Evolutionary conservation across 345 rosid species (phyloP).

Genomic region (Salix dunnii): DNA sequence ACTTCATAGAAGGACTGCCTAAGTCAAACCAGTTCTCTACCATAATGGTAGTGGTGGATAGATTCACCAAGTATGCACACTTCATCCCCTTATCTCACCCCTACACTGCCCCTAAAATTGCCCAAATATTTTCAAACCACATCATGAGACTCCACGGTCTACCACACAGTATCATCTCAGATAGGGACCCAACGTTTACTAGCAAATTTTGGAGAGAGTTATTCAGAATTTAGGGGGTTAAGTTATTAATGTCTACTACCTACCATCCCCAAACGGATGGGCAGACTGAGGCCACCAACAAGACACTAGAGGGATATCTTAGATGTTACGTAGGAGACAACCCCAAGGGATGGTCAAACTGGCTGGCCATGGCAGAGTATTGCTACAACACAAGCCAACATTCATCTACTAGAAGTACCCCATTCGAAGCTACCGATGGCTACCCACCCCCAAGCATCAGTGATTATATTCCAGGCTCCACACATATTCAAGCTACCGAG

Average conservation of each 20-base stretch:
- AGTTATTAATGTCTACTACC: too few species aligned
- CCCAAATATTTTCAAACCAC: neutral
- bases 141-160: neutral
- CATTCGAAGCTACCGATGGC: too few species aligned
- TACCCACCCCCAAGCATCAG: too few species aligned
- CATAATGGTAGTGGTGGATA: neutral
- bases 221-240: neutral
- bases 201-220: neutral
- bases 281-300: neutral
- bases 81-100: neutral
- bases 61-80: neutral
- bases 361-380: neutral
- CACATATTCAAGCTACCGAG: too few species aligned
- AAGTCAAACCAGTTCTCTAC: fast-evolving
- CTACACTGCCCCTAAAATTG: neutral
- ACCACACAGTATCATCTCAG: fast-evolving
- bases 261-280: neutral
- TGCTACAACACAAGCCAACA: too few species aligned
- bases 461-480: too few species aligned
- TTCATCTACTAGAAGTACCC: too few species aligned
- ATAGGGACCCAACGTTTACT: neutral
- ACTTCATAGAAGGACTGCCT: neutral
- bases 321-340: neutral
- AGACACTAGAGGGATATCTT: fast-evolving
- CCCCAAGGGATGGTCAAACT: neutral